These are phyloP conservation scores for Plasmodium vivax DNA, from an alignment of 169 alveolate genomes.

Conservation along the genomic window DNA sequence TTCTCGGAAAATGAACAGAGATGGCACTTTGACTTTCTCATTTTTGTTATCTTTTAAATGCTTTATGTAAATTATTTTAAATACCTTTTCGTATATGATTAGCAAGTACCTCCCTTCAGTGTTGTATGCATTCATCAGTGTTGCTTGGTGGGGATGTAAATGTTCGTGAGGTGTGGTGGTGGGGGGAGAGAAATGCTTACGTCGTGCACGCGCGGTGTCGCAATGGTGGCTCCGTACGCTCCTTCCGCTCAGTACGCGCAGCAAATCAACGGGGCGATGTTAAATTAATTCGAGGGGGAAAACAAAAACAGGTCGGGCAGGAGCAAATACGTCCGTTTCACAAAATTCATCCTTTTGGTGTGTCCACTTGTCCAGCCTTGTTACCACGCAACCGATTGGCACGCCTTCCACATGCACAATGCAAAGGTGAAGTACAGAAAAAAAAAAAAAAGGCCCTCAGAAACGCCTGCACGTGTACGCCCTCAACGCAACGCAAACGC, in stretches of 20 bases:
- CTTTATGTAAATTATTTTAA: conserved; percentile 70
- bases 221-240: background rate
- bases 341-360: background rate
- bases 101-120: conserved; percentile 72
- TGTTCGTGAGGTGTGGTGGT: background rate
- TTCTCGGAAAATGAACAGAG: conserved; percentile 32
- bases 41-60: conserved; percentile 61
- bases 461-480: background rate
- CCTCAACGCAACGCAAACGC: background rate
- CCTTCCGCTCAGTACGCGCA: background rate
- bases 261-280: background rate
- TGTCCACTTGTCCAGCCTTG: background rate
- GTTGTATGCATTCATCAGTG: conserved; percentile 66
- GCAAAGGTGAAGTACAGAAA: background rate
- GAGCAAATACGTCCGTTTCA: background rate
- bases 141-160: background rate
- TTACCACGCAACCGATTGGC: background rate
- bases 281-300: background rate
- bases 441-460: background rate
- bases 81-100: conserved; percentile 71
- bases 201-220: background rate
- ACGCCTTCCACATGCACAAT: background rate
- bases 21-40: conserved; percentile 46
- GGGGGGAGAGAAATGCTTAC: background rate
- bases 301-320: background rate